Evolutionary conservation across 768 basidiomycete genomes (phyloP).

Genomic region (Suillus fuscotomentosus): DNA sequence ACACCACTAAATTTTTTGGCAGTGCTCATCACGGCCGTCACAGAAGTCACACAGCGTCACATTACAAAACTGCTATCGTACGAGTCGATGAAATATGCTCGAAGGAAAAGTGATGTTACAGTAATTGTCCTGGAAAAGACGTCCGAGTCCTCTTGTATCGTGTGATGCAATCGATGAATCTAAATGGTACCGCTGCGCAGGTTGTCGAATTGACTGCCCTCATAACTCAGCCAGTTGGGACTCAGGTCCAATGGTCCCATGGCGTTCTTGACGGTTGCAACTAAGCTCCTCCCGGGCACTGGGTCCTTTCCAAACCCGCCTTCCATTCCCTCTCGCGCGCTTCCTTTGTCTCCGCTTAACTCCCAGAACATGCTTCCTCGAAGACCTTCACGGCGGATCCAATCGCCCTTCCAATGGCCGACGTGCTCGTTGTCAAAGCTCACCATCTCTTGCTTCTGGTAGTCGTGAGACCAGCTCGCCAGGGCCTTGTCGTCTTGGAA

Average conservation of each 20-base stretch:
- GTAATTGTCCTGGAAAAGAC: conserved; percentile 4
- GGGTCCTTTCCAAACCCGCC: conserved; percentile 70
- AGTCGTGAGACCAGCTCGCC: conserved; percentile 86
- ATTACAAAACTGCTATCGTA: not conserved
- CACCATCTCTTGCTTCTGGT: conserved; percentile 72
- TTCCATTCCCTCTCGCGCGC: conserved; percentile 69
- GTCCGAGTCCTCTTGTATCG: not conserved
- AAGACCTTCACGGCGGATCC: conserved; percentile 71
- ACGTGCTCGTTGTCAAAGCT: conserved; percentile 76
- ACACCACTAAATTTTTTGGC: not conserved
- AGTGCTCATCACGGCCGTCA: not conserved
- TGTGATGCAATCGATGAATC: conserved; percentile 3
- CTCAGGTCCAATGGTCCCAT: conserved; percentile 72
- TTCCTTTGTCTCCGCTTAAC: conserved; percentile 82
- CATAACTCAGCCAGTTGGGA: conserved; percentile 83
- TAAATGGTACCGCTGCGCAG: conserved; percentile 63
- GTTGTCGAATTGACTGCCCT: conserved; percentile 77
- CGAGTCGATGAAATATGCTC: not conserved
- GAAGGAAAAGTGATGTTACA: conserved; percentile 2
- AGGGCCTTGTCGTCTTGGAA: conserved; percentile 62
- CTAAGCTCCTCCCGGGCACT: conserved; percentile 68
- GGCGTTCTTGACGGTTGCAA: conserved; percentile 71
- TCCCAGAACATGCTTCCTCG: conserved; percentile 98
- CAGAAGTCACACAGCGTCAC: not conserved
- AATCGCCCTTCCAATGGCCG: conserved; percentile 73